These are phyloP conservation scores for Teunomyces aglyptinius DNA, from an alignment of 805 yeast species.

Conservation along the genomic window DNA sequence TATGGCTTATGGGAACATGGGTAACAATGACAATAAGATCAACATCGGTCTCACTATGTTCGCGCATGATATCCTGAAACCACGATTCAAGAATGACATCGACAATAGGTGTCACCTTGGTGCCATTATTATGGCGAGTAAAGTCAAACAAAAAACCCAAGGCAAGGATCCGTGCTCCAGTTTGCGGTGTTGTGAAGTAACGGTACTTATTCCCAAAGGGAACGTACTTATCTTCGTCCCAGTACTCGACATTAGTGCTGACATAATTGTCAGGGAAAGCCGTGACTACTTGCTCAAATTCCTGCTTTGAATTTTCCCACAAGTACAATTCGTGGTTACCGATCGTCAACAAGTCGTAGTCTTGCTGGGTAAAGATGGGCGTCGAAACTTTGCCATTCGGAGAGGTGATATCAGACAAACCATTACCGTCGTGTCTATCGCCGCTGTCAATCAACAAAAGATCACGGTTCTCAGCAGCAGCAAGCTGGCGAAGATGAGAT, in stretches of 20 bases:
- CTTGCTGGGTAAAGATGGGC: slow-evolving; percentile 58
- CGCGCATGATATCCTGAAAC: slow-evolving; percentile 52
- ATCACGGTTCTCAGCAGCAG: slow-evolving; percentile 53
- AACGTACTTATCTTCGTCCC: slow-evolving; percentile 44
- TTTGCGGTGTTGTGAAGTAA: slow-evolving; percentile 62
- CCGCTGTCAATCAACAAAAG: slow-evolving; percentile 81
- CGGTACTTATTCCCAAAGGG: slow-evolving; percentile 69
- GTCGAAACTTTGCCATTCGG: slow-evolving; percentile 70
- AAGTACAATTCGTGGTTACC: slow-evolving; percentile 91
- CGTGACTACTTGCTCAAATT: slow-evolving; percentile 58
- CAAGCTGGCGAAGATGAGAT: slow-evolving; percentile 44
- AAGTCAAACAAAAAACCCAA: slow-evolving; percentile 83
- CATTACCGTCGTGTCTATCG: slow-evolving; percentile 94
- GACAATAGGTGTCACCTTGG: slow-evolving; percentile 62
- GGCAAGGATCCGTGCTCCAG: slow-evolving; percentile 53
- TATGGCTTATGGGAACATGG: slow-evolving; percentile 63
- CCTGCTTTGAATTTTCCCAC: slow-evolving; percentile 61
- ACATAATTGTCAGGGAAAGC: slow-evolving; percentile 65
- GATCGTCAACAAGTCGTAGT: slow-evolving; percentile 75
- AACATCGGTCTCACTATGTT: slow-evolving; percentile 36
- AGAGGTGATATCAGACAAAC: slow-evolving; percentile 72
- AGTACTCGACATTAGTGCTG: slow-evolving; percentile 67
- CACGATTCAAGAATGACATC: slow-evolving; percentile 57
- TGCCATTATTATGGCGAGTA: slow-evolving; percentile 52
- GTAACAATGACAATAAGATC: slow-evolving; percentile 75